Evolutionary conservation across 208 protist species (phyloP), one percentile per base, ranked within the genome.

Genomic region (Herpetomonas samuelpessoai): DNA sequence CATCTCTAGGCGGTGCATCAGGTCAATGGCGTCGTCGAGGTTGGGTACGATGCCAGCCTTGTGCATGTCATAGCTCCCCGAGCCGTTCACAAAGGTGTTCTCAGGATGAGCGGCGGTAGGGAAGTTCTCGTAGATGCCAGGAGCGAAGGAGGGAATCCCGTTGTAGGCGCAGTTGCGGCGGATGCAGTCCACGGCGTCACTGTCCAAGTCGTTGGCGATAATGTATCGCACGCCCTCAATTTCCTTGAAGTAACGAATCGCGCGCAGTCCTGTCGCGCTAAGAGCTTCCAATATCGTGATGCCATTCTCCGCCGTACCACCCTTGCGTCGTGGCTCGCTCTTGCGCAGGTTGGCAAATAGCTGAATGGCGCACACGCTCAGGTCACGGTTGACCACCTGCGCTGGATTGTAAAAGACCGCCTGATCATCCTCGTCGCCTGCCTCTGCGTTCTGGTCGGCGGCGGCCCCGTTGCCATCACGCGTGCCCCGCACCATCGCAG

Each of bases 211-310:
- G 70, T 99, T 99, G 16, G 97, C 97, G 25, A 99, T 93, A 70
- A 99, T 98, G 58, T 79, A 92, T 22, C 91, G 82, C n/a, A 99
- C 73, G 26, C 91, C 88, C 7, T 80, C 80, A 52, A 99, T 92
- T 63, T 99, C 98, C 66, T 98, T 98, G 47, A 72, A 97, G 75
- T 99, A 99, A 27, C 98, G 92, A 57, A 99, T 95, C 7, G 97
- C 95, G 3, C 98, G 88, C 19, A 99, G 82, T 24, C 98, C 98
- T 0, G 97, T 98, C 0, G 98, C 98, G 50, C 97, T 96, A 3
- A 99, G 83, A 4, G 96, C 98, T 66, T 99, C 98, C 3, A 99
- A 84, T 22, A 99, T 91, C 22, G 81, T 95, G 46, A 99, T 82
- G 35, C 94, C 92, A 14, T 14, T 41, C 1, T 76, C 62, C 45